Evolutionary conservation across 768 basidiomycete genomes (phyloP).

Genomic region (Rubroboletus satanas): DNA sequence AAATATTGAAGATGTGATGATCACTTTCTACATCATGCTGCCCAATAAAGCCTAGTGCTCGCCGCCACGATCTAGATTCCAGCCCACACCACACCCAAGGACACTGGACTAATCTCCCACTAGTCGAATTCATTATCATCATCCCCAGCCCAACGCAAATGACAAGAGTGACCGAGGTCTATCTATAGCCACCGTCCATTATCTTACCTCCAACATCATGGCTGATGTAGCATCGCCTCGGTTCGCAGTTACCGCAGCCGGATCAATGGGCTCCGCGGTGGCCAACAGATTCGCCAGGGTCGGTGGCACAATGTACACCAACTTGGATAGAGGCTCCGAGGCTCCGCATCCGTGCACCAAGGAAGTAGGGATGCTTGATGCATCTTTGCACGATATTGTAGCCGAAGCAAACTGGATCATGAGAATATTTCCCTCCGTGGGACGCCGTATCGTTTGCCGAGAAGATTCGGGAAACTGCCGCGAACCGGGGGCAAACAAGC

Average conservation of each 20-base stretch:
- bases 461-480: slow-evolving; percentile 15
- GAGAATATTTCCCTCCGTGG: slow-evolving; percentile 58
- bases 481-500: not conserved
- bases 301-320: slow-evolving; percentile 54
- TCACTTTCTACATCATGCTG: not conserved
- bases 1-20: slow-evolving; percentile 1
- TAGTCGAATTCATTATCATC: not conserved
- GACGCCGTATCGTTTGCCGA: slow-evolving; percentile 46
- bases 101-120: not conserved
- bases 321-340: slow-evolving; percentile 50
- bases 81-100: slow-evolving; percentile 7
- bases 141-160: not conserved
- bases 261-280: slow-evolving; percentile 59
- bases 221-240: slow-evolving; percentile 11
- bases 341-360: slow-evolving; percentile 45
- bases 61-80: slow-evolving; percentile 17
- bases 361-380: slow-evolving; percentile 48
- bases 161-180: slow-evolving; percentile 10
- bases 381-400: slow-evolving; percentile 36
- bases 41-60: slow-evolving; percentile 3
- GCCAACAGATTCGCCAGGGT: slow-evolving; percentile 42
- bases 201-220: slow-evolving; percentile 18
- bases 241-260: slow-evolving; percentile 51
- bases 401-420: slow-evolving; percentile 43
- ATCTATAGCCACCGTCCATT: slow-evolving; percentile 4